Evolutionary conservation across 305 asterid genomes (phyloP), one percentile per base, ranked within the genome.

Genomic region (Withania somnifera): DNA sequence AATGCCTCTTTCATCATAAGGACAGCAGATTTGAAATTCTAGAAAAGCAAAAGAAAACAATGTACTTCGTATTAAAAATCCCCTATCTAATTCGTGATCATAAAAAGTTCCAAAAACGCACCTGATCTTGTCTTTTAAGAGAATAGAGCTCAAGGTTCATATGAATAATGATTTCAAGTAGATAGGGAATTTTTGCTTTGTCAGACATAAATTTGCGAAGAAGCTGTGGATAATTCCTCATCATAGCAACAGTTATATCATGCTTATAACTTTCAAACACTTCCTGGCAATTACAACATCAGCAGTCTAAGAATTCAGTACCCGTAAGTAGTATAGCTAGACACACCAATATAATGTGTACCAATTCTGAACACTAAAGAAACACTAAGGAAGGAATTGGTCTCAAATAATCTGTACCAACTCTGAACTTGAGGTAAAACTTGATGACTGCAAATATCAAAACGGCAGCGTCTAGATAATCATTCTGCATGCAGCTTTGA

Each of bases 81-180:
- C 80, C 79, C 47, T 50, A 51, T 28, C 60, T 81, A 81, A 68
- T 76, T 81, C 63, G 78, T 52, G 73, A 28, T 81, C 58, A 51
- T 51, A 34, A 85, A 81, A 79, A 30, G 54, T 79, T 57, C 81
- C 56, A 78, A 73, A 52, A 84, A 58, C 64, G 24, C 77, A 94
- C 99, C 98, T 94, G 97, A 84, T 94, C 97, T 88, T 96, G 95
- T 81, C 95, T 89, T 90, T 94, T 94, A 17, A 91, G 93, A 78
- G 99, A 92, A 93, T 96, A 96, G 64, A 93, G 91, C 87, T 90
- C 97, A 73, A 94, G 95, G 86, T 96, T 90, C 92, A 88, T 89
- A 88, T 90, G 92, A 84, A 87, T 86, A 81, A 94, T 89, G 81
- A 93, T 89, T 88, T 93, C 98, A 76, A 94, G 90, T 79, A 96